Base-by-base conservation (phyloP, 2,329 filamentous ascomycete genomes). In the Plenodomus lindquistii region DNA sequence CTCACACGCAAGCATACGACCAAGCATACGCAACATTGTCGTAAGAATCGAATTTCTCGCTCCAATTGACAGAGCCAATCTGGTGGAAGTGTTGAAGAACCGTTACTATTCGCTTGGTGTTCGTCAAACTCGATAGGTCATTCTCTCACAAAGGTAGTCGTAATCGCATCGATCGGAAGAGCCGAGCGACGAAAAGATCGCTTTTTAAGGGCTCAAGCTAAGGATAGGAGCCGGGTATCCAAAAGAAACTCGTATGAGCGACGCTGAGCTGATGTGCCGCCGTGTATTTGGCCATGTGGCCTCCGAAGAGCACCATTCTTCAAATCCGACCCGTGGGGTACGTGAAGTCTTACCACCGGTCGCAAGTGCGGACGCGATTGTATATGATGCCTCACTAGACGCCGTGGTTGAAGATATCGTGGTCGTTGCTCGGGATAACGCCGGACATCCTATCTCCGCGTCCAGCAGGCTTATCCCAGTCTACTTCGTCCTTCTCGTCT, bases 401-500 rank as follows among this genome's bases (percentile, higher is more conserved):
- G 47, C 67, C 67, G 43, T 71, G 63, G 66, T 75, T 77, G 71
- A 81, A 80, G 44, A 81, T 75, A 10, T 77, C 76, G 45, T 74
- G 67, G n/a, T 75, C 64, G 60, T 74, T 65, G 59, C 71, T 74
- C 22, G 70, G 69, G 50, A 79, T 70, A 45, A 81, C 70, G 27
- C 79, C 79, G 55, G 76, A 80, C 79, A 81, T 81, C 35, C 78
- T 75, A 52, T 81, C 76, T 46, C 73, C 75, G 24, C 71, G 69
- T 34, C 66, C 66, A 46, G 69, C 70, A 40, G 67, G 72, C 51
- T 67, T 66, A 44, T 73, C 71, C 72, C 72, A 74, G 37, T 75
- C 70, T 41, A 65, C 61, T 16, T 78, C 75, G 44, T 75, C 70
- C 44, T 65, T 69, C 21, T 71, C 67, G 48, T 75, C 71, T 52